Percentiles rank a stretch among this genome's conserved stretches.
These are phyloP conservation scores for Gastrolobium villosum DNA, from an alignment of 306 rosid genomes.

Conservation along the genomic window DNA sequence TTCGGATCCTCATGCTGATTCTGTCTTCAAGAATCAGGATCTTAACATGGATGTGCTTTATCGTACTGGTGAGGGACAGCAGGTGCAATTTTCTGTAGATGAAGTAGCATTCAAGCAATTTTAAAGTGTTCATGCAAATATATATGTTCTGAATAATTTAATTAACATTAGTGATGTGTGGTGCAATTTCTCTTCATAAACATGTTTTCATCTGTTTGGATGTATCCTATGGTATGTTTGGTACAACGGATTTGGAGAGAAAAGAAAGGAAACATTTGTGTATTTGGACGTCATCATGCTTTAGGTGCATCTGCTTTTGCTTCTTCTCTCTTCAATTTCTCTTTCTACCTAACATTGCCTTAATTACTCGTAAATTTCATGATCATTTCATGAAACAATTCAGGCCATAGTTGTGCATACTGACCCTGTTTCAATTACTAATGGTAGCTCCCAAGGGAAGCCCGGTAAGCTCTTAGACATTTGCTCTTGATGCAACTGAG, in stretches of 20 bases:
- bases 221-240: background rate
- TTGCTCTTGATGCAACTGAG: constrained; percentile 14
- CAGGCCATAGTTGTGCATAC: background rate
- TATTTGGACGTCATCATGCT: background rate
- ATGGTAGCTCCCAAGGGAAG: constrained; percentile 23
- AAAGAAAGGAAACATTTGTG: background rate
- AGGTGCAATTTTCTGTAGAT: constrained; percentile 58
- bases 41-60: constrained; percentile 89
- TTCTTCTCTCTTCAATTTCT: background rate
- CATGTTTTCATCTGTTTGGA: background rate
- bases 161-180: background rate
- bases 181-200: background rate
- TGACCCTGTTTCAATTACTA: constrained; percentile 26
- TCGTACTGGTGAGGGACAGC: constrained; percentile 87
- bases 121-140: background rate
- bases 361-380: constrained; percentile 4
- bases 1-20: constrained; percentile 68
- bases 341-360: background rate
- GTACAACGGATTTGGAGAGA: background rate
- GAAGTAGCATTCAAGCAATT: constrained; percentile 10
- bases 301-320: constrained; percentile 1
- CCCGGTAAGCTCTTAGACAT: constrained; percentile 37
- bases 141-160: constrained; percentile 7
- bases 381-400: background rate
- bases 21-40: constrained; percentile 70